Evolutionary conservation across 2,329 filamentous ascomycete species (phyloP).

Genomic region (Colletotrichum gloeosporioides): DNA sequence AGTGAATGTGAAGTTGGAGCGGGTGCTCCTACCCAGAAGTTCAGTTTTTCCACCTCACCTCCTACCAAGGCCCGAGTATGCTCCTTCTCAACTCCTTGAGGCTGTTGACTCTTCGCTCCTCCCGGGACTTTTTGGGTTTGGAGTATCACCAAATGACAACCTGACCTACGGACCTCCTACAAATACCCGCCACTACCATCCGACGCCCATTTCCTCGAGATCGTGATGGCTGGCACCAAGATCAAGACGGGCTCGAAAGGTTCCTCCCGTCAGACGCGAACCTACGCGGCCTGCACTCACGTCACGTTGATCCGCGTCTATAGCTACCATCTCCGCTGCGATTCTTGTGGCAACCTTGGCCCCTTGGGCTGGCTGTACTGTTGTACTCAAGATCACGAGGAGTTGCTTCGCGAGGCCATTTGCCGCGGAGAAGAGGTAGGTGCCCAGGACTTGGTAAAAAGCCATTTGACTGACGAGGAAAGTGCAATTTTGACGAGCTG

Average conservation of each 20-base stretch:
- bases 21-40: background rate
- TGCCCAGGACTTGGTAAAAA: constrained; percentile 13
- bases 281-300: constrained; percentile 62
- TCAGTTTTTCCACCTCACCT: background rate
- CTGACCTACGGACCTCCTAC: background rate
- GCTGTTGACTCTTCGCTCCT: background rate
- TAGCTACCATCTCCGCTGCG: constrained; percentile 57
- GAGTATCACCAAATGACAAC: background rate
- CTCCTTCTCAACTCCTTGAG: background rate
- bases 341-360: constrained; percentile 60
- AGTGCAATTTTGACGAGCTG: constrained; percentile 40
- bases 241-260: background rate
- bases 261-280: background rate
- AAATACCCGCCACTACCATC: background rate
- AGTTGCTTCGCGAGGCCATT: constrained; percentile 36
- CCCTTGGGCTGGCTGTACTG: constrained; percentile 75
- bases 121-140: background rate
- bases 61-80: background rate
- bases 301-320: constrained; percentile 72
- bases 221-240: background rate
- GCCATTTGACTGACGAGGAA: constrained; percentile 20
- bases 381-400: constrained; percentile 69
- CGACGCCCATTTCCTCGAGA: background rate
- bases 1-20: background rate
- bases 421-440: constrained; percentile 31